Conservation (phyloP, 2,329 filamentous ascomycete species). For the Coniochaeta prunicola region DNA sequence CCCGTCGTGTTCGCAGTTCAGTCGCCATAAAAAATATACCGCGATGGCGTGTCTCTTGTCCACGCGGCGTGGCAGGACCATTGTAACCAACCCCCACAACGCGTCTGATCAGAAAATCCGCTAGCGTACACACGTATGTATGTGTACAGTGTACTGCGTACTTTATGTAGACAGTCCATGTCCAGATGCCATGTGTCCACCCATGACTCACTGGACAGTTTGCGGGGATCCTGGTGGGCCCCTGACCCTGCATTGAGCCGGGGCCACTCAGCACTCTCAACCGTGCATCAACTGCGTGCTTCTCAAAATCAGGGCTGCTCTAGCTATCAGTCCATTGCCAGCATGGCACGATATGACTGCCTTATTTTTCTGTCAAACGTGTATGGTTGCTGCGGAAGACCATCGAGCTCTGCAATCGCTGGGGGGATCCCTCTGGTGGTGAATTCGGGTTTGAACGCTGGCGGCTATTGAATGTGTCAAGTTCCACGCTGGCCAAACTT, state of each 20-base stretch:
- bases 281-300: conserved; percentile 11
- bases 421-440: too few relatives aligned
- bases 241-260: conserved; percentile 4
- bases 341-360: too few relatives aligned
- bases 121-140: too few relatives aligned
- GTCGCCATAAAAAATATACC: neutral
- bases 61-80: neutral
- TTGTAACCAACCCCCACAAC: neutral
- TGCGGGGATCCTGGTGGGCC: neutral
- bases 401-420: conserved; percentile 3
- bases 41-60: neutral
- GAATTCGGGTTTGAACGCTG: too few relatives aligned
- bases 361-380: conserved; percentile 6
- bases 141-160: too few relatives aligned
- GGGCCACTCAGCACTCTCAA: conserved; percentile 12
- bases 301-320: conserved; percentile 11
- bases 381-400: conserved; percentile 1
- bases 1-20: neutral
- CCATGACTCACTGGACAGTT: conserved; percentile 18
- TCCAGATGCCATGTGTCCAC: conserved; percentile 23
- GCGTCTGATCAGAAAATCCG: neutral
- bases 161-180: too few relatives aligned
- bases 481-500: neutral
- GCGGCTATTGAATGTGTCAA: neutral
- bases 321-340: conserved; percentile 1